Evolutionary conservation across 805 yeast genomes (phyloP).

Genomic region (Nakazawaea siamensis): DNA sequence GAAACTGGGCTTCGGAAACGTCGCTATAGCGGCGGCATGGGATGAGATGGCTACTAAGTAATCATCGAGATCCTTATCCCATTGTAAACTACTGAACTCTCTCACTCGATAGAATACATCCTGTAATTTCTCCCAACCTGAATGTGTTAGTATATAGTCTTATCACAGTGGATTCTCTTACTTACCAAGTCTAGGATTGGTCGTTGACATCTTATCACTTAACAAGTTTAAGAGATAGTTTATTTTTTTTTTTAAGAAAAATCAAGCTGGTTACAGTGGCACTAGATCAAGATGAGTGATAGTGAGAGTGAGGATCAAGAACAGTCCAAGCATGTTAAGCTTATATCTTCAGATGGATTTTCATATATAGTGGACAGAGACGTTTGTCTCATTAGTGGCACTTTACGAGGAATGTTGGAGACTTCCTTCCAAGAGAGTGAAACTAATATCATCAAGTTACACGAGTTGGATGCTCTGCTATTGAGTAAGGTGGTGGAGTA

Average conservation of each 20-base stretch:
- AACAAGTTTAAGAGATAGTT: no score
- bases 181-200: slow-evolving; percentile 24
- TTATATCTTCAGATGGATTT: slow-evolving; percentile 68
- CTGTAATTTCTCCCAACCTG: slow-evolving; percentile 71
- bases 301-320: slow-evolving; percentile 15
- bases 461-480: slow-evolving; percentile 63
- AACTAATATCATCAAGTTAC: slow-evolving; percentile 43
- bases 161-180: no score
- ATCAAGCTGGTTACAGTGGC: slow-evolving; percentile 1
- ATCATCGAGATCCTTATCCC: slow-evolving; percentile 30
- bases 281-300: slow-evolving; percentile 1
- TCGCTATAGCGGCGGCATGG: slow-evolving; percentile 47
- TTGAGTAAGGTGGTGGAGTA: slow-evolving; percentile 81
- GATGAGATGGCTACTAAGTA: slow-evolving; percentile 40
- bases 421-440: slow-evolving; percentile 53
- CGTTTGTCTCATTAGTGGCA: slow-evolving; percentile 69
- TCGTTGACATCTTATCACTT: slow-evolving; percentile 17
- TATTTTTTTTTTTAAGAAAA: slow-evolving; percentile 1
- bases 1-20: slow-evolving; percentile 25
- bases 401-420: slow-evolving; percentile 48
- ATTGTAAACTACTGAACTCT: slow-evolving; percentile 46
- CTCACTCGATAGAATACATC: slow-evolving; percentile 60
- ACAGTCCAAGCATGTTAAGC: slow-evolving; percentile 37
- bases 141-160: no score
- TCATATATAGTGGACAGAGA: slow-evolving; percentile 56